Evolutionary conservation across 352 stramenopile genomes (phyloP), one percentile per base, ranked within the genome.

Genomic region (Phytophthora sp.): DNA sequence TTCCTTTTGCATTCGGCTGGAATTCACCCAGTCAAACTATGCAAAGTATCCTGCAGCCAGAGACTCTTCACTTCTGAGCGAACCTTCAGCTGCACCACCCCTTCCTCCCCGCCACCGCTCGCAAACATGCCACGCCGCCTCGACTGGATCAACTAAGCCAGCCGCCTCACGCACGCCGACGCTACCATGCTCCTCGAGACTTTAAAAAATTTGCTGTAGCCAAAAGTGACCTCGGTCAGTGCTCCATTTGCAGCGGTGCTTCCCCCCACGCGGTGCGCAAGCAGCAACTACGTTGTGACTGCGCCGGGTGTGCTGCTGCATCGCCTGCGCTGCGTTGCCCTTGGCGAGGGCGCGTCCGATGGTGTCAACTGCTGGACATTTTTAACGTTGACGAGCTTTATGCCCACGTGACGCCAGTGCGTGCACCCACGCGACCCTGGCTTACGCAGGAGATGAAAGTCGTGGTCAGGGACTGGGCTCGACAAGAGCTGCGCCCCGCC

Each of bases 231-330:
- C 8, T 53, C 1, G 38, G 18, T 1, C 17, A 35, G 1, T 57
- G 45, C 31, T 41, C 30, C 17, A 41, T 53, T 12, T 65, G 46
- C 17, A 54, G 18, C 9, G 38, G 46, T 17, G 18, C 56, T 12
- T 17, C 48, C 3, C 56, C 31, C 0, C 41, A 66, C 48, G 9
- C 37, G 4, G 48, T 66, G 56, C 21, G 56, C n/a, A 54, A 37
- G 28, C 56, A 39, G 21, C 9, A 49, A 0, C 34, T 54, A 2
- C 11, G 4, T 6, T 66, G 38, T 20, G 38, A 7, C 4, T 60
- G 46, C 26, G 5, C n/a, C 5, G 44, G 30, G 6, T 54, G 39
- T 41, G 24, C 15, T 2, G 4, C 11, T 6, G 41, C 31, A 11
- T 35, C 23, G 11, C 56, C 48, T 4, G 26, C 21, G 0, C 15